Base-by-base conservation (phyloP, 1,284 basidiomycete species). In the Sphagnurus paluster region DNA sequence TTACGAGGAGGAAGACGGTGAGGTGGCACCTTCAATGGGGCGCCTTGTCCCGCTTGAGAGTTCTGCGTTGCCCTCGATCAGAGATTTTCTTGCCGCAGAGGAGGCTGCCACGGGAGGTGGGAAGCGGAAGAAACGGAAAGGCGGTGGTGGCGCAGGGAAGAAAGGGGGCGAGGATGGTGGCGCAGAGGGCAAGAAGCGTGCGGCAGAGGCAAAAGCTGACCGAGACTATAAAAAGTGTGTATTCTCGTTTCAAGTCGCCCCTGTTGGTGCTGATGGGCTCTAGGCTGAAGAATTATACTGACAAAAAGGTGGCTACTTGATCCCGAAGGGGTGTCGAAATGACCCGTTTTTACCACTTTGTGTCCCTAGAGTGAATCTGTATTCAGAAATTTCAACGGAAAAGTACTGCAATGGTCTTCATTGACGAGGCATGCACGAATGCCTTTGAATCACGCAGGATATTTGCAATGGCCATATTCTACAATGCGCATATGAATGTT, bases 51-150 rank as follows among this genome's bases (percentile, higher is more conserved):
- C 85, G 10, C 76, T 93, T 14, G 72, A 77, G 40, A 86, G 88
- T 11, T 92, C 89, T 16, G 77, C 81, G 5, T 58, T 94, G 28
- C 84, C 89, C 10, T 92, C 89, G 10, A 86, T 94, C 62, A 80
- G 81, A 37, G 87, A 90, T 24, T 77, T 94, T 46, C 70, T 96
- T 33, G 86, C 80, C 4, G 79, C 86, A 66, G 88, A 92, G 51
- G 71, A 80, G 21, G 83, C 79, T 11, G 79, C 75, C 3, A 79
- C 78, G 46, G 77, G 79, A 47, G 72, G 71, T 6, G 78, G 71
- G 48, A 87, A 87, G 56, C 75, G 82, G 56, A 76, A 74, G 52
- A 79, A 84, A 45, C 72, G 77, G 55, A 82, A 80, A 39, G 78
- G 77, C 50, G 62, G 57, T 28, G 60, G 48, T 7, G 56, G 53